phyloP scores from a whole-genome alignment of 73 alveolate species.

The Tetrahymena elliotti region DNA sequence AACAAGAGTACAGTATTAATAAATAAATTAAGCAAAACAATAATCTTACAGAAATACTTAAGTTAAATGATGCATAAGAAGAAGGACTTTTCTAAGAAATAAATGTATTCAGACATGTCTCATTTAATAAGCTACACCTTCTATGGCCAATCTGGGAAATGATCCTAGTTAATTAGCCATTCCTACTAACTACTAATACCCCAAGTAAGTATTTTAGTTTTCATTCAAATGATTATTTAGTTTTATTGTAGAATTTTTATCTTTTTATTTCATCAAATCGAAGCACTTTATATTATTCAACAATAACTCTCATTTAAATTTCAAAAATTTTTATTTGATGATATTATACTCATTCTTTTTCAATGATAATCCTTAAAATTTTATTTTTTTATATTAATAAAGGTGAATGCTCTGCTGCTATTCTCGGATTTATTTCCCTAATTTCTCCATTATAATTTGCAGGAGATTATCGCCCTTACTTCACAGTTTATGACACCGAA shows the following conservation, averaged over 20 bases:
- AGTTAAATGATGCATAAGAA: neutral
- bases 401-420: conserved; percentile 4
- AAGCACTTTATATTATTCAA: no score
- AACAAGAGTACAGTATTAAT: neutral
- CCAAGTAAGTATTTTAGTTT: neutral
- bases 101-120: neutral
- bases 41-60: neutral
- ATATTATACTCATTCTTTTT: no score
- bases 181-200: neutral
- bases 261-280: no score
- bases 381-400: neutral
- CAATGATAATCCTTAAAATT: no score
- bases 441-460: conserved; percentile 31
- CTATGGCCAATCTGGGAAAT: neutral
- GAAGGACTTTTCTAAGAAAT: neutral
- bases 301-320: no score
- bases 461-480: conserved; percentile 39
- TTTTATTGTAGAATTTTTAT: no score
- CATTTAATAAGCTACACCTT: neutral
- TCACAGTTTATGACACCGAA: conserved; percentile 39
- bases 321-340: no score
- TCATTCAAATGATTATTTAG: no score
- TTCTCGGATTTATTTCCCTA: conserved; percentile 12
- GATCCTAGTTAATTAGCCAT: neutral
- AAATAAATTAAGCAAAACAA: neutral